These are phyloP conservation scores for Hypoxylon fuscum DNA, from an alignment of 495 filamentous ascomycete genomes.

Conservation along the genomic window DNA sequence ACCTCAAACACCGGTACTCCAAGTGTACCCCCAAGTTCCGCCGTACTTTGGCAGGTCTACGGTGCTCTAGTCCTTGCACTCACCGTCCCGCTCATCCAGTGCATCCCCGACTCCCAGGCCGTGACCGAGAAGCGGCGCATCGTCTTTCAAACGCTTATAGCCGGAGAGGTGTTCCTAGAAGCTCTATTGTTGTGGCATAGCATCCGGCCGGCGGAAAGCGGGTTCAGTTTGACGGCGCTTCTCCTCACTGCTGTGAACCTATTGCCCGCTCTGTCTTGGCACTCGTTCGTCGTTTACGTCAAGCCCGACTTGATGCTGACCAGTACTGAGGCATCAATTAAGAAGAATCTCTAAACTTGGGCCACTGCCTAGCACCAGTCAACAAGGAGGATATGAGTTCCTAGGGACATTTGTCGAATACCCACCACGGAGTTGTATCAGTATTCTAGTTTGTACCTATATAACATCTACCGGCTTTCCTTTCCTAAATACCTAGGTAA, in stretches of 20 bases:
- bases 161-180: conserved; percentile 29
- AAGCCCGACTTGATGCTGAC: conserved; percentile 19
- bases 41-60: conserved; percentile 31
- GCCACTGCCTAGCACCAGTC: background rate
- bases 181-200: conserved; percentile 20
- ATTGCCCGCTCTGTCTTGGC: conserved; percentile 32
- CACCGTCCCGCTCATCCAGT: conserved; percentile 22
- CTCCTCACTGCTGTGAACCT: conserved; percentile 18
- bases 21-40: conserved; percentile 23
- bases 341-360: conserved; percentile 16
- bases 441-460: background rate
- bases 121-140: conserved; percentile 23
- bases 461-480: background rate
- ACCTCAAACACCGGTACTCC: background rate
- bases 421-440: no score
- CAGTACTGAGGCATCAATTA: background rate
- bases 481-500: no score
- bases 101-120: conserved; percentile 22
- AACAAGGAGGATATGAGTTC: background rate
- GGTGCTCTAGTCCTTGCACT: conserved; percentile 27
- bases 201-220: conserved; percentile 9
- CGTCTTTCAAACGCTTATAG: conserved; percentile 27
- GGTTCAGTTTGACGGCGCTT: conserved; percentile 22
- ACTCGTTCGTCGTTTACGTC: conserved; percentile 21
- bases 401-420: no score